Conservation (phyloP, 345 rosid genomes). For the Eutrema heterophyllum region DNA sequence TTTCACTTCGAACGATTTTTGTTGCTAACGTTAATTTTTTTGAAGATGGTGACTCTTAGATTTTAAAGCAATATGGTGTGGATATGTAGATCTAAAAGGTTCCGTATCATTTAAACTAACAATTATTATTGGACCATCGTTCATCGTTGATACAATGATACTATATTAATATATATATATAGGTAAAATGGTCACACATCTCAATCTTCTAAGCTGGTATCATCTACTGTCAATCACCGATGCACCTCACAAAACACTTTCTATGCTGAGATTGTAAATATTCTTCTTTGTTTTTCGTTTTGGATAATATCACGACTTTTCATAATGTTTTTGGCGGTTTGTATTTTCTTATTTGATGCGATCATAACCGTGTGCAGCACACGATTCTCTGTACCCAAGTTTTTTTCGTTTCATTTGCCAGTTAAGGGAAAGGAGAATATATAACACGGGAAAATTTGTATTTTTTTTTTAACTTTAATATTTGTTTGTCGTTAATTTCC, state of each 20-base stretch:
- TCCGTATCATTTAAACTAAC: background rate
- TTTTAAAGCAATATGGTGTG: background rate
- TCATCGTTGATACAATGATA: background rate
- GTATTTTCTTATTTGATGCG: background rate
- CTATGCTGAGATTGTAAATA: background rate
- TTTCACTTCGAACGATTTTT: background rate
- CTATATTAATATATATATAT: background rate
- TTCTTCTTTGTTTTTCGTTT: background rate
- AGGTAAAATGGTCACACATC: conserved; percentile 16
- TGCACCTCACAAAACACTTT: conserved; percentile 1
- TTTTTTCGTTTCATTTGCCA: background rate
- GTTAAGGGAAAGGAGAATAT: background rate
- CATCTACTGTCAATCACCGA: background rate
- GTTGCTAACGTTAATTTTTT: background rate
- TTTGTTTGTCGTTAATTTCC: background rate
- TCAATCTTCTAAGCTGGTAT: conserved; percentile 7
- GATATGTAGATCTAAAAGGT: background rate
- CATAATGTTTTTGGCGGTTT: background rate
- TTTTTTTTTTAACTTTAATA: background rate
- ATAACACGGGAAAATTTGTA: background rate
- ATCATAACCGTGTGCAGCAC: background rate
- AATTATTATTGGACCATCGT: conserved; percentile 5
- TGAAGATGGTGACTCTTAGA: background rate
- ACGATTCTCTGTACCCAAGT: background rate
- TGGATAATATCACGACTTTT: background rate